These are phyloP conservation scores for Penicillium desertorum DNA, from an alignment of 495 filamentous ascomycete genomes.

Conservation along the genomic window DNA sequence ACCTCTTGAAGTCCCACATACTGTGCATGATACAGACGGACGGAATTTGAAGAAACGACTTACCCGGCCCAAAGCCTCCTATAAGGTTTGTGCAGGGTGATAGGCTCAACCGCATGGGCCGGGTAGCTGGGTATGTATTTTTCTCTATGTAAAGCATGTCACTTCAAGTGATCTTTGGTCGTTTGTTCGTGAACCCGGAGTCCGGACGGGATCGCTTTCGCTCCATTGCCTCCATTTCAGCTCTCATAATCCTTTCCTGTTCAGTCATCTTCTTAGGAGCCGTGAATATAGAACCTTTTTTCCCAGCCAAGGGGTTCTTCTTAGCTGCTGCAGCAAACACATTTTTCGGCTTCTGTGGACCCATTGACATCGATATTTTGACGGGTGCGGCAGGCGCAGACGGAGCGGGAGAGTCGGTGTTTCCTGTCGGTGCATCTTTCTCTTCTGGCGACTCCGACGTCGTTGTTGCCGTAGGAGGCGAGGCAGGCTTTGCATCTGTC, in stretches of 20 bases:
- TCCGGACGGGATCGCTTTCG: slow-evolving; percentile 55
- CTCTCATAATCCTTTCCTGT: slow-evolving; percentile 88
- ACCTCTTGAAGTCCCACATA: no score
- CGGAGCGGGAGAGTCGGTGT: slow-evolving; percentile 24
- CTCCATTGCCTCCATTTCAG: slow-evolving; percentile 69
- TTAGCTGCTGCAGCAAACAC: slow-evolving; percentile 68
- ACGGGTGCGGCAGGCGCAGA: slow-evolving; percentile 29
- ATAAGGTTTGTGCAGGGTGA: neutral
- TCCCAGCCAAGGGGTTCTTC: slow-evolving; percentile 64
- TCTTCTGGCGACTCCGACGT: slow-evolving; percentile 18
- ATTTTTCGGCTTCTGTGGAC: slow-evolving; percentile 68
- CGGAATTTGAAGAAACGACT: neutral
- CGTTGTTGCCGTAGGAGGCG: slow-evolving; percentile 22
- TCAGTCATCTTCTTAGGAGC: slow-evolving; percentile 79
- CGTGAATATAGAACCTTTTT: slow-evolving; percentile 58
- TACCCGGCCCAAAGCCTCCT: neutral
- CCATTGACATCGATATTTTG: slow-evolving; percentile 60
- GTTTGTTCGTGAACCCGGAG: slow-evolving; percentile 38
- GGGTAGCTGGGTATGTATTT: neutral
- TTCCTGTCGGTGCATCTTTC: slow-evolving; percentile 23
- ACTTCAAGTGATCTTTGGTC: slow-evolving; percentile 34
- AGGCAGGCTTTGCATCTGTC: slow-evolving; percentile 31
- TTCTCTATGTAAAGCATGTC: neutral
- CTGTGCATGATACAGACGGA: neutral
- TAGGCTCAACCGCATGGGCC: neutral